Percentiles rank a stretch among this genome's conserved stretches.
Evolutionary conservation across 2,329 filamentous ascomycete species (phyloP).

Genomic region (Beauveria brongniartii): DNA sequence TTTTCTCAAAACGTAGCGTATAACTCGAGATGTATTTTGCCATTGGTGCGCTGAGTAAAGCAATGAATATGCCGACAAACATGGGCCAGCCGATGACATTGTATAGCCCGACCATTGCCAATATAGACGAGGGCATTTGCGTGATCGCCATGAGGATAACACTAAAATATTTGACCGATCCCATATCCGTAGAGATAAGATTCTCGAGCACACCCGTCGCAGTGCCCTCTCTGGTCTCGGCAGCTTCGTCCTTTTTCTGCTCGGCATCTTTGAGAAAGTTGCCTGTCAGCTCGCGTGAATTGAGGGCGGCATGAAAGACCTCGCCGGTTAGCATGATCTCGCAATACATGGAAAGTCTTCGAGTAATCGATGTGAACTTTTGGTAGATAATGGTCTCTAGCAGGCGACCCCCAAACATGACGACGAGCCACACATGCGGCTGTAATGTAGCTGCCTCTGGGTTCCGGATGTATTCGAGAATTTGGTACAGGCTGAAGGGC

Average conservation of each 20-base stretch:
- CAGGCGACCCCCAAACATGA: slow-evolving; percentile 43
- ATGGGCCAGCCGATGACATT: slow-evolving; percentile 47
- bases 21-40: slow-evolving; percentile 39
- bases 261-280: slow-evolving; percentile 35
- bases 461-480: slow-evolving; percentile 42
- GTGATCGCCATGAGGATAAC: slow-evolving; percentile 37
- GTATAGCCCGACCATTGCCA: slow-evolving; percentile 45
- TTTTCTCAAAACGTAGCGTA: slow-evolving; percentile 39
- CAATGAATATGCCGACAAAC: slow-evolving; percentile 39
- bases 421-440: slow-evolving; percentile 44
- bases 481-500: slow-evolving; percentile 44
- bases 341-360: slow-evolving; percentile 44
- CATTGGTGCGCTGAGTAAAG: slow-evolving; percentile 39
- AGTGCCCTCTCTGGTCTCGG: slow-evolving; percentile 27
- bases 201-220: slow-evolving; percentile 46
- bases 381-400: slow-evolving; percentile 42
- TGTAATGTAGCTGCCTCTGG: slow-evolving; percentile 35
- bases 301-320: slow-evolving; percentile 46
- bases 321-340: slow-evolving; percentile 51
- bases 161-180: slow-evolving; percentile 47
- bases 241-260: slow-evolving; percentile 18
- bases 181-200: slow-evolving; percentile 50
- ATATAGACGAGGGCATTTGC: slow-evolving; percentile 29
- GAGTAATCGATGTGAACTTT: slow-evolving; percentile 49
- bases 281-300: slow-evolving; percentile 48